Evolutionary conservation across 345 rosid species (phyloP), one percentile per base, ranked within the genome.

Genomic region (Camelina neglecta): DNA sequence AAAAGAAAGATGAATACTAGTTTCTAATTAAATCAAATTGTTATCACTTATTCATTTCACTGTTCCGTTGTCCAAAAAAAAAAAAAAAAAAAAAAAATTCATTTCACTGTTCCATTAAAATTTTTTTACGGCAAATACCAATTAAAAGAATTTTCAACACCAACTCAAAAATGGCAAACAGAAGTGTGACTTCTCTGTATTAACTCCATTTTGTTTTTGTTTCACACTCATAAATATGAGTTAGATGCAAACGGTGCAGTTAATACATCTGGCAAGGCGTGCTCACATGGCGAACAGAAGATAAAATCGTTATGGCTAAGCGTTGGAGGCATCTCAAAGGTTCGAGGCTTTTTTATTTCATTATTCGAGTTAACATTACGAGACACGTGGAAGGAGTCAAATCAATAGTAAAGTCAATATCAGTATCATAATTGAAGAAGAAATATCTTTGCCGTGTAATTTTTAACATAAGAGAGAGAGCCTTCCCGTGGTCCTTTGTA

Each of bases 391-490:
- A 64, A 18, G 45, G 54, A 63, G 78, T 61, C 71, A 68, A 79
- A 56, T 68, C 75, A 64, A 29, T 47, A 68, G 69, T 42, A 65
- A 55, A 69, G 81, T 81, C 84, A 73, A 69, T 54, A 73, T 77
- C 81, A 73, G 18, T 26, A 72, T 81, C 75, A 73, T 73, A 72
- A 72, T 59, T 66, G 77, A 51, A 66, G 65, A 65, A 69, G 71
- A 68, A 73, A 29, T 39, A 79, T 79, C 79, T 79, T 73, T 77
- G 79, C 73, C 81, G 84, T 81, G 84, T 59, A 77, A 65, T 73
- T 35, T 63, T 73, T 38, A 73, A 23, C 78, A 26, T 35, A 65
- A 49, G 31, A 26, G 31, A 29, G 0, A 16, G 49, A 64, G 18
- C n/a, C 66, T 8, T 55, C 67, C 61, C 81, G 76, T 71, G 72